Base-by-base conservation (phyloP, 805 yeast genomes). In the Tetrapisispora nanseiensis region DNA sequence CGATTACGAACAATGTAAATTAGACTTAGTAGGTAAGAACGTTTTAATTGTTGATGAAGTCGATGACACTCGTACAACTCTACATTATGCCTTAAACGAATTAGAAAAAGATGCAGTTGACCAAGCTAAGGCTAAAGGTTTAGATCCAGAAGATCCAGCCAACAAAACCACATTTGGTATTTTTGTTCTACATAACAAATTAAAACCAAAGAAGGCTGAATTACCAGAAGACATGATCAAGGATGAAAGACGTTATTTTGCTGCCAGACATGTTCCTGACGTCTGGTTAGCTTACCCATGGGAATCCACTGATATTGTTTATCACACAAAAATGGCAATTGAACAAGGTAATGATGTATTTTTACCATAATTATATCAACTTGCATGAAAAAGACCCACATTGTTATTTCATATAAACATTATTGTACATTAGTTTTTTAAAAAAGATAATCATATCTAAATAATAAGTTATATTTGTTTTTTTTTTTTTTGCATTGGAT, bases 211-310 rank as follows among this genome's bases (percentile, higher is more conserved):
- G 68, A 78, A 72, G 51, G 90, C 89, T 23, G 77, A 75, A 37
- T 67, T 83, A 46, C 89, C 90, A 1, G 71, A 68, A 16, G 80
- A 76, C 33, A 72, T 83, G 52, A 66, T 75, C 66, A 66, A 74
- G 33, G 70, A 75, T 39, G 76, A 75, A 40, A 70, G 72, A 48
- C 61, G 64, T 48, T 83, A 83, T 63, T 75, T 80, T 51, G 87
- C 82, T 41, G 87, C 86, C 16, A 75, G 82, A 64, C 69, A 75
- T 31, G 84, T 82, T 35, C 87, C 83, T 28, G 92, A 84, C 56
- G 70, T 71, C 44, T 83, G 94, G 94, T 82, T 80, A 50, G 89
- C 92, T 19, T 83, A 83, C 55, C 94, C 94, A 36, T 83, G 94
- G 94, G 92, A 83, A 60, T 74, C 82, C 16, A 71, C 73, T 43